phyloP scores from a whole-genome alignment of 2,329 filamentous ascomycete species.

The Diaporthe sp. region DNA sequence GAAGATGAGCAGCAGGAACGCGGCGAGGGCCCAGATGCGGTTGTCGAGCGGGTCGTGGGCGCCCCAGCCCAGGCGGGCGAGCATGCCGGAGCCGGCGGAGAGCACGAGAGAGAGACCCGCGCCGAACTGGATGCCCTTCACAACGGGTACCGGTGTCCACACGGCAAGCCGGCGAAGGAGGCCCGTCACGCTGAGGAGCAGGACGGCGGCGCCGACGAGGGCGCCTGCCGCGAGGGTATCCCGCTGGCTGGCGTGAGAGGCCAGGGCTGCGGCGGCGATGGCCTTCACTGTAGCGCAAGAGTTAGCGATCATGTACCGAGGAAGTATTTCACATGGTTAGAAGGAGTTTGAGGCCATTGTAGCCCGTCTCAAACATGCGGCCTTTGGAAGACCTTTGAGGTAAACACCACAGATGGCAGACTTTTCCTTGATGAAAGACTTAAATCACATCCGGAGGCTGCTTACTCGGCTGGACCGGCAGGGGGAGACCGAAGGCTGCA shows the following conservation, averaged over 20 bases:
- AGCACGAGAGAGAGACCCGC: slow-evolving; percentile 88
- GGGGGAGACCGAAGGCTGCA: slow-evolving; percentile 84
- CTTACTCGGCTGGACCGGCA: slow-evolving; percentile 84
- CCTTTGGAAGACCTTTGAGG: background rate
- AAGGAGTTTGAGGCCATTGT: background rate
- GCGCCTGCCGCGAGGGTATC: slow-evolving; percentile 88
- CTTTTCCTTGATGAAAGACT: background rate
- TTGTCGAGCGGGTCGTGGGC: slow-evolving; percentile 79
- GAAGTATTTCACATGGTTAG: background rate
- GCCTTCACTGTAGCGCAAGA: slow-evolving; percentile 69
- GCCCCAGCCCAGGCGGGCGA: slow-evolving; percentile 78
- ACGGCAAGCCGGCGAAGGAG: slow-evolving; percentile 80
- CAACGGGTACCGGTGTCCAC: slow-evolving; percentile 86
- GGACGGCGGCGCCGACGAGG: slow-evolving; percentile 80
- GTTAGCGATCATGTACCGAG: slow-evolving; percentile 47
- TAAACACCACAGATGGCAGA: background rate
- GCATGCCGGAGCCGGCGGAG: slow-evolving; percentile 78
- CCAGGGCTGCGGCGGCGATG: slow-evolving; percentile 91
- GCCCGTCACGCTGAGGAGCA: slow-evolving; percentile 84
- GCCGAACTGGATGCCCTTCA: slow-evolving; percentile 95
- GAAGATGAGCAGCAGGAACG: slow-evolving; percentile 78
- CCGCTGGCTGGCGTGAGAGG: slow-evolving; percentile 73
- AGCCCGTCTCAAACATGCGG: background rate
- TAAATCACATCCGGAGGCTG: background rate
- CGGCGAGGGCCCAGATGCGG: slow-evolving; percentile 80